Evolutionary conservation across 139 green algal genomes (phyloP).

Genomic region (Coccomyxa sp.): DNA sequence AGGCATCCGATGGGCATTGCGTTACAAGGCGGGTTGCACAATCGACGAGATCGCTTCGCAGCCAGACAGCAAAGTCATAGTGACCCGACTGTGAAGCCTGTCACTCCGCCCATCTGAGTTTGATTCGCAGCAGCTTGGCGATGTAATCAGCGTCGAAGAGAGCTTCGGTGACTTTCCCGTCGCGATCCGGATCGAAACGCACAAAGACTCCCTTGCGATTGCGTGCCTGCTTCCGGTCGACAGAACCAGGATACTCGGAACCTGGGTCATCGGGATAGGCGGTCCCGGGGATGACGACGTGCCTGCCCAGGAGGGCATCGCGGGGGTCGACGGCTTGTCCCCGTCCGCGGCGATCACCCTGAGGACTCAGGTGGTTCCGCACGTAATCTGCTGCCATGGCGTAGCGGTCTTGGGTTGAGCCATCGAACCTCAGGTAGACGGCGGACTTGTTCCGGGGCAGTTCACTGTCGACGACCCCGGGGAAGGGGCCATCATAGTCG

Average conservation of each 20-base stretch:
- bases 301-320: neutral
- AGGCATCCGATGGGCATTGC: neutral
- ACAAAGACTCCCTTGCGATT: constrained; percentile 1
- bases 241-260: neutral
- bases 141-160: constrained; percentile 1
- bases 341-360: neutral
- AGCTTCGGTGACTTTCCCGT: neutral
- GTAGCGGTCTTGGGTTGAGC: neutral
- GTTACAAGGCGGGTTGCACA: neutral
- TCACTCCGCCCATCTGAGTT: neutral
- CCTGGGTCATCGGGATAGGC: neutral
- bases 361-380: neutral
- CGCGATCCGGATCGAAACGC: neutral
- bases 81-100: neutral
- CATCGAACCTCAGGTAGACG: neutral
- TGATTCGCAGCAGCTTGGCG: neutral
- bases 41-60: neutral
- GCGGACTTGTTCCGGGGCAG: neutral
- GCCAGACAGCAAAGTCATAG: neutral
- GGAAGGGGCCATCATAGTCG: neutral
- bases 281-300: neutral
- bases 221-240: neutral
- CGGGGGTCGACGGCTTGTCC: neutral
- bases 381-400: neutral
- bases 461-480: neutral